Percentiles rank a stretch among this genome's conserved stretches.
Conservation (phyloP, 108 stramenopile species). For the Fistulifera pelliculosa region DNA sequence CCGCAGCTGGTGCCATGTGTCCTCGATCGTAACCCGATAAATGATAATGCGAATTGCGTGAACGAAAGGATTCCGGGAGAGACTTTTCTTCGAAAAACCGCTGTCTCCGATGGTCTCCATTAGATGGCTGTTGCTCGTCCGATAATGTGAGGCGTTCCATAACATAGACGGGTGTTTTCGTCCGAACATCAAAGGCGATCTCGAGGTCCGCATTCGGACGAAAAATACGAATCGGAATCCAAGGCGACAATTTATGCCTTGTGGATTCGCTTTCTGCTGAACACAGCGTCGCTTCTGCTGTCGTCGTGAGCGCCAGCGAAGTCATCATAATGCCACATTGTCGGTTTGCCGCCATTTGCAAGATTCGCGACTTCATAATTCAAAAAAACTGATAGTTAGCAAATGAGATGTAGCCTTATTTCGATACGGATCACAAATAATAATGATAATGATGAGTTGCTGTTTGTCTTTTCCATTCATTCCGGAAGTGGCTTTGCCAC, state of each 20-base stretch:
- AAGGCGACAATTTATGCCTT: constrained; percentile 18
- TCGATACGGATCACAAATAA: too few relatives aligned
- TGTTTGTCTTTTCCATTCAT: too few relatives aligned
- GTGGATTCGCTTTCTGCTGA: too few relatives aligned
- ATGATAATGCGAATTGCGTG: constrained; percentile 48
- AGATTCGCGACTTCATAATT: too few relatives aligned
- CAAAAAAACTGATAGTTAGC: too few relatives aligned
- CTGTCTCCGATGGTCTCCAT: constrained; percentile 19
- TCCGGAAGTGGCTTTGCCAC: too few relatives aligned
- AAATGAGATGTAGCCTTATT: too few relatives aligned
- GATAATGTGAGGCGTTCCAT: constrained; percentile 30
- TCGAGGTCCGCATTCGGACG: constrained; percentile 58
- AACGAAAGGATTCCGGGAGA: constrained; percentile 39
- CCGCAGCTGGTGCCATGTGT: constrained; percentile 68
- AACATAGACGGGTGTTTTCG: constrained; percentile 63
- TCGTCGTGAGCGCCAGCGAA: too few relatives aligned
- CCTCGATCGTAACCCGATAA: constrained; percentile 80
- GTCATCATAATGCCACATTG: too few relatives aligned
- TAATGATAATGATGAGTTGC: too few relatives aligned
- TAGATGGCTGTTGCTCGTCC: constrained; percentile 8
- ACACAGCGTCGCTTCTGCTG: too few relatives aligned
- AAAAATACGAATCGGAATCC: constrained; percentile 41
- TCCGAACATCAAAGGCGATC: constrained; percentile 69
- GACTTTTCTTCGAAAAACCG: constrained; percentile 55
- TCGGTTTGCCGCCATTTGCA: too few relatives aligned